These are phyloP conservation scores for Pythium coloratum DNA, from an alignment of 352 stramenopile species.

Conservation along the genomic window DNA sequence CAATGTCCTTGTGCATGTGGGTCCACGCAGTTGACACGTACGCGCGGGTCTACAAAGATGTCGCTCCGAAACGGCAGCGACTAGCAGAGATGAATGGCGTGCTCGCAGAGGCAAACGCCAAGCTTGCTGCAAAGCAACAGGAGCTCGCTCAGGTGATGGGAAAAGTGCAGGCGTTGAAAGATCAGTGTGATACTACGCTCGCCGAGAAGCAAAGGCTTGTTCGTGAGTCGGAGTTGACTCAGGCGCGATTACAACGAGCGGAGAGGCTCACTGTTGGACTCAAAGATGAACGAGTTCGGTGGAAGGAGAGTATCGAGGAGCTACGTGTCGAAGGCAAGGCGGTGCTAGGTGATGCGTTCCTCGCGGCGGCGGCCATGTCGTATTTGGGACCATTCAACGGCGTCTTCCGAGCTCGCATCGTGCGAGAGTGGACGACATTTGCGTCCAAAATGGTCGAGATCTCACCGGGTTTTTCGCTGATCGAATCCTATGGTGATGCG, in stretches of 20 bases:
- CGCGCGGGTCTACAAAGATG: slow-evolving; percentile 67
- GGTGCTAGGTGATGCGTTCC: slow-evolving; percentile 62
- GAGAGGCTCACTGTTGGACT: slow-evolving; percentile 69
- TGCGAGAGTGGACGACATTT: slow-evolving; percentile 37
- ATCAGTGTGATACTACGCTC: slow-evolving; percentile 61
- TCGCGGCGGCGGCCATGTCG: slow-evolving; percentile 55
- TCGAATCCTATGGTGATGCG: slow-evolving; percentile 72
- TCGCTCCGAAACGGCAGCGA: slow-evolving; percentile 70
- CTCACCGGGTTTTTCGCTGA: slow-evolving; percentile 54
- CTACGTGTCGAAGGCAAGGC: slow-evolving; percentile 43
- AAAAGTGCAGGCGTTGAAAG: slow-evolving; percentile 54
- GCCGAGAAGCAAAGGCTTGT: slow-evolving; percentile 69
- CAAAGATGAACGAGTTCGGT: slow-evolving; percentile 66
- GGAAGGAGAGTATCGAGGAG: slow-evolving; percentile 64
- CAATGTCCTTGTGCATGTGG: slow-evolving; percentile 89
- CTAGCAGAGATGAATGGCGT: slow-evolving; percentile 74
- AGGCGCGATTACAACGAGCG: slow-evolving; percentile 50
- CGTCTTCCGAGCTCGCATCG: slow-evolving; percentile 35
- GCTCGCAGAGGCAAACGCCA: slow-evolving; percentile 68
- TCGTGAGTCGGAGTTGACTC: slow-evolving; percentile 61
- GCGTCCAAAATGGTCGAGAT: slow-evolving; percentile 29
- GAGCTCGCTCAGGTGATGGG: slow-evolving; percentile 59
- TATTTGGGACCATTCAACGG: slow-evolving; percentile 74
- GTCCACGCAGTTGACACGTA: slow-evolving; percentile 86
- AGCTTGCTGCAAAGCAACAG: slow-evolving; percentile 66